Conservation (phyloP, 495 filamentous ascomycete species). For the Hapsidospora chrysogenum region DNA sequence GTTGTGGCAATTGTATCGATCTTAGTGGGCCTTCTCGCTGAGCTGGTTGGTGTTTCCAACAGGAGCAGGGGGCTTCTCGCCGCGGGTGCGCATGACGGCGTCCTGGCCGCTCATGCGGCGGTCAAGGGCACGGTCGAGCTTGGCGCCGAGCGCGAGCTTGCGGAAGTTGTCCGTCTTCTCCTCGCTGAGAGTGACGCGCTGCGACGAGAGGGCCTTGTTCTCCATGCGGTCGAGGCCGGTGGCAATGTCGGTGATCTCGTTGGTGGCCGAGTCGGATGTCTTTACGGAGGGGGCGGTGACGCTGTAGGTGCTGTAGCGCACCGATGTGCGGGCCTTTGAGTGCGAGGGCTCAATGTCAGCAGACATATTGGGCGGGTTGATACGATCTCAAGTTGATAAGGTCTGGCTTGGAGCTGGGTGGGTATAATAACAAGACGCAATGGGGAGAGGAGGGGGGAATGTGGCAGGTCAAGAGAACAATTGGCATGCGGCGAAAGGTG, state of each 20-base stretch:
- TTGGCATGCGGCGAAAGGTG: too few relatives aligned
- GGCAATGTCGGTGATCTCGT: slow-evolving; percentile 68
- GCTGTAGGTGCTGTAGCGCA: slow-evolving; percentile 71
- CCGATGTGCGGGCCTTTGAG: slow-evolving; percentile 46
- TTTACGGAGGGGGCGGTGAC: slow-evolving; percentile 39
- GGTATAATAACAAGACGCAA: not conserved
- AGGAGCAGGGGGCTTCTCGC: slow-evolving; percentile 11
- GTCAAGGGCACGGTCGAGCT: slow-evolving; percentile 59
- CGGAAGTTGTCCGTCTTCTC: slow-evolving; percentile 64
- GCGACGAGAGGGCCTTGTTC: slow-evolving; percentile 67
- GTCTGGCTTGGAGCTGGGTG: not conserved
- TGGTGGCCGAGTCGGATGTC: slow-evolving; percentile 40
- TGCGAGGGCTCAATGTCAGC: too few relatives aligned
- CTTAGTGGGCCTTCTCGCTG: slow-evolving; percentile 2
- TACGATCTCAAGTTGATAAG: not conserved
- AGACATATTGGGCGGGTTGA: too few relatives aligned
- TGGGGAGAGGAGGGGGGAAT: not conserved
- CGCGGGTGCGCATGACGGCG: slow-evolving; percentile 56
- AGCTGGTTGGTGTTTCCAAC: not conserved
- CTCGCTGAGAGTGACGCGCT: slow-evolving; percentile 67
- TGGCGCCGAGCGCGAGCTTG: slow-evolving; percentile 22
- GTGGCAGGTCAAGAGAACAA: not conserved
- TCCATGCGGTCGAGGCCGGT: slow-evolving; percentile 78
- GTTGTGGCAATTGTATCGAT: too few relatives aligned
- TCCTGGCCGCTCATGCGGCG: slow-evolving; percentile 85